Percentiles rank a stretch among this genome's conserved stretches.
phyloP scores from a whole-genome alignment of 495 filamentous ascomycete species.

The Bryoglossum gracile region DNA sequence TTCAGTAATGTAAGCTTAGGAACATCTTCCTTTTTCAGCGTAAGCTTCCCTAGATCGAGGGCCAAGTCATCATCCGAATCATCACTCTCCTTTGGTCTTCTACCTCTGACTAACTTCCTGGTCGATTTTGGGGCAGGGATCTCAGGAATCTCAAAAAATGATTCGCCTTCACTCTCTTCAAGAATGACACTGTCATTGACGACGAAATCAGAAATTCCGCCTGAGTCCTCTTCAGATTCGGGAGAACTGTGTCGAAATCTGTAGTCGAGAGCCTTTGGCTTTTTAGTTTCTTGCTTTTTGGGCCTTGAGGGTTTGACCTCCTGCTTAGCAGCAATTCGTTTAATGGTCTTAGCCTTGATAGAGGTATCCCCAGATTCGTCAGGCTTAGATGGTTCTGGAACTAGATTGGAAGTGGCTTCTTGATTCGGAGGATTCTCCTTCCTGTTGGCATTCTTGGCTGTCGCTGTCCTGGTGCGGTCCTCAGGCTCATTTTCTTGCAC shows the following conservation, averaged over 20 bases:
- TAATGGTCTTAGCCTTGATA: no score
- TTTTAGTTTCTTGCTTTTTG: no score
- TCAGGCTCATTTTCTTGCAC: no score
- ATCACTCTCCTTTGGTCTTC: slow-evolving; percentile 1
- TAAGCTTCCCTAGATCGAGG: slow-evolving; percentile 6
- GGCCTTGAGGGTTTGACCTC: no score
- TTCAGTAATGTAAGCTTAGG: no score
- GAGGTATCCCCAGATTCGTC: no score
- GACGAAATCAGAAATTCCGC: slow-evolving; percentile 30
- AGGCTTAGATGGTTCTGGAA: no score
- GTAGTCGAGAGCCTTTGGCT: not conserved
- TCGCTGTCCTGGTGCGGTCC: no score
- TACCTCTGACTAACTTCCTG: slow-evolving; percentile 19
- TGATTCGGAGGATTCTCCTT: no score
- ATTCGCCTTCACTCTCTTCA: slow-evolving; percentile 19
- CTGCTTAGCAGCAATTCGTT: no score
- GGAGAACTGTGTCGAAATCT: not conserved
- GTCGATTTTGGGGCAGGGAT: slow-evolving; percentile 6
- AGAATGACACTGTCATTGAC: slow-evolving; percentile 24
- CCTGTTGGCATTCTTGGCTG: no score
- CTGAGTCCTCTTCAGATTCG: slow-evolving; percentile 8
- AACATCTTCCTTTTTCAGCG: not conserved
- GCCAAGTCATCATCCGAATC: slow-evolving; percentile 5
- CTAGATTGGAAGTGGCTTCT: no score
- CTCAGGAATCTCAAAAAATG: slow-evolving; percentile 7